Base-by-base conservation (phyloP, 2,329 filamentous ascomycete genomes). In the Fusarium annulatum region DNA sequence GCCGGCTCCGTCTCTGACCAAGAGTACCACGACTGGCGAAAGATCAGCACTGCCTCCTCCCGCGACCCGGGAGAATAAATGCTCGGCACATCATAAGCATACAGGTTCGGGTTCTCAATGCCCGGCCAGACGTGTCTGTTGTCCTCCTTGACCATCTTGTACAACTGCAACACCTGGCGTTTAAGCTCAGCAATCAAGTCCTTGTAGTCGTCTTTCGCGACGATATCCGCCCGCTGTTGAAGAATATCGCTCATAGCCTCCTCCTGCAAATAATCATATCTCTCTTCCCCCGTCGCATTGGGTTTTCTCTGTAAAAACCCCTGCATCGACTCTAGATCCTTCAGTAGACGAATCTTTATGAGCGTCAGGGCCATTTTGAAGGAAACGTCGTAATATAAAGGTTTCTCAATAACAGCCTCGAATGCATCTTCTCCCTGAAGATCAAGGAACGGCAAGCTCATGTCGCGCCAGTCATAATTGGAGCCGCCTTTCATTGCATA, bases 41-140 rank as follows among this genome's bases (percentile, higher is more conserved):
- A 72, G 23, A 65, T 36, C 15, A 72, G 51, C 5, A 72, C 64
- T 15, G 64, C 69, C 45, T 72, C 69, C 38, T 65, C 41, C n/a
- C 23, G 55, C 3, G 69, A 69, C 14, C 55, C 69, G 0, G 15
- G 4, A 10, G 28, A 36, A 60, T 65, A 65, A 1, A 4, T 1
- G 1, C 14, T 30, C 10, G 51, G 59, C 5, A 60, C 16, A 2
- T 43, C 36, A 1, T 72, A 60, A 0, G 69, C 64, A 15, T 65
- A 69, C 4, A 64, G 11, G 8, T 15, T 48, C 3, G 55, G 69
- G 5, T 72, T 58, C 36, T 43, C 12, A 9, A 72, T 39, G 5
- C 64, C 69, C 2, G 64, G 55, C 55, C 69, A 72, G 16, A 69
- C 65, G 34, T 69, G 49, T 14, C 23, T 28, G 18, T 69, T 69